Percentiles rank a stretch among this genome's conserved stretches.
Conservation (phyloP, 169 alveolate species). For the Eimeria necatrix region DNA sequence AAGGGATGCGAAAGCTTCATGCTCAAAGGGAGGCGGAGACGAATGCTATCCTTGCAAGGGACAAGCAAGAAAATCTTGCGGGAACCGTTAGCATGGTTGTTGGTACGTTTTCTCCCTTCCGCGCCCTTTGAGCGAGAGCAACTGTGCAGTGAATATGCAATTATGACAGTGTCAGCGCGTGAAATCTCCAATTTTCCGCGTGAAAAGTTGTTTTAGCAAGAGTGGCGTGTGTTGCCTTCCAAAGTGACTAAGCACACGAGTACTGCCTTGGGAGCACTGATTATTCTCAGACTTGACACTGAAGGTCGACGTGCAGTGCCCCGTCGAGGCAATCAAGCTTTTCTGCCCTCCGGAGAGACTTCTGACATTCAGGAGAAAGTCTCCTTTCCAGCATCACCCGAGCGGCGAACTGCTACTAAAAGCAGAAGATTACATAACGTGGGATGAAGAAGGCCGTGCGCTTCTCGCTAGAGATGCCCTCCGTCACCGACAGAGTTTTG, state of each 20-base stretch:
- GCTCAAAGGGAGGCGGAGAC: neutral
- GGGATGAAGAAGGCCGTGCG: constrained; percentile 29
- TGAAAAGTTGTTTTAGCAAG: too few relatives aligned
- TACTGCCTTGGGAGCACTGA: too few relatives aligned
- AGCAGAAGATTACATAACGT: neutral
- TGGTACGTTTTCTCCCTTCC: neutral
- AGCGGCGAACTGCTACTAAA: neutral
- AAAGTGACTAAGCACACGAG: too few relatives aligned
- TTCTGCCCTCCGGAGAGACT: neutral
- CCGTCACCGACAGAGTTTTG: constrained; percentile 18
- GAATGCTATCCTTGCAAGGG: neutral
- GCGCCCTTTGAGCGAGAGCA: too few relatives aligned
- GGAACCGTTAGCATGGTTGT: neutral
- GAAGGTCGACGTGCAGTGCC: constrained; percentile 31
- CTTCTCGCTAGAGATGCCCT: constrained; percentile 3
- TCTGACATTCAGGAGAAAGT: neutral
- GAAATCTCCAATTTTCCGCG: too few relatives aligned
- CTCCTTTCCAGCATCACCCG: neutral
- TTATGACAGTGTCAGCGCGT: too few relatives aligned
- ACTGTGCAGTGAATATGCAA: too few relatives aligned
- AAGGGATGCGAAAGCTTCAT: neutral
- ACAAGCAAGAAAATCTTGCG: neutral
- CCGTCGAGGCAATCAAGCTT: constrained; percentile 4
- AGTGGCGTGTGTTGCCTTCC: too few relatives aligned
- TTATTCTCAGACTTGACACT: neutral